A percentile compares a stretch with the other conserved stretches of the same genome.
phyloP scores from a whole-genome alignment of 495 filamentous ascomycete species.

The Usnea hakonensis region DNA sequence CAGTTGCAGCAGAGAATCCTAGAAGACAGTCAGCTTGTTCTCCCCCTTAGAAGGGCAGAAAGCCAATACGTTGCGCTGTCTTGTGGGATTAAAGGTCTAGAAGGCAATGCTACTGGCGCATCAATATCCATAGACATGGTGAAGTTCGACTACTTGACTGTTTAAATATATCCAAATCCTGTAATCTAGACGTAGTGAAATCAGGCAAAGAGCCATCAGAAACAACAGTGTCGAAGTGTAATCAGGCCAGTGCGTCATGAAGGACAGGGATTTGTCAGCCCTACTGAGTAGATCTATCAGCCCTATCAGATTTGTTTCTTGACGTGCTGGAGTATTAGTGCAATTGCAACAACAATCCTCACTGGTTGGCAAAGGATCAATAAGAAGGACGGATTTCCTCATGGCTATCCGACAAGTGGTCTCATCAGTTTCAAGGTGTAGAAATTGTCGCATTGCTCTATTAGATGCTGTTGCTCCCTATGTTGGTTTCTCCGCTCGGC shows the following conservation, averaged over 20 bases:
- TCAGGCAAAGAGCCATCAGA: not conserved
- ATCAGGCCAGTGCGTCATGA: not conserved
- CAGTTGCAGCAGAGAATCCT: slow-evolving; percentile 95
- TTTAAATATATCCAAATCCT: not conserved
- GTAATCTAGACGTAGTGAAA: not conserved
- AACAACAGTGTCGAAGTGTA: not conserved
- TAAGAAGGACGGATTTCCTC: not conserved
- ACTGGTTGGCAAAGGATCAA: not conserved
- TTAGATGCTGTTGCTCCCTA: slow-evolving; percentile 13
- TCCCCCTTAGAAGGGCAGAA: slow-evolving; percentile 13
- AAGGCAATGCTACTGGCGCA: slow-evolving; percentile 49
- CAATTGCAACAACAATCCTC: not conserved
- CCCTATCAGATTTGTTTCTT: not conserved
- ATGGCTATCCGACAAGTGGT: not conserved
- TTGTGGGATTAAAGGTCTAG: slow-evolving; percentile 37
- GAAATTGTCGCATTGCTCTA: slow-evolving; percentile 16
- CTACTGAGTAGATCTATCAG: slow-evolving; percentile 10
- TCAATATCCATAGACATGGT: slow-evolving; percentile 68
- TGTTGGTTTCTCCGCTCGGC: slow-evolving; percentile 8
- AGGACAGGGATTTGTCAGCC: slow-evolving; percentile 7
- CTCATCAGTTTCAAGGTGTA: slow-evolving; percentile 6
- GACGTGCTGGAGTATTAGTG: too few relatives aligned
- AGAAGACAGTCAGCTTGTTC: slow-evolving; percentile 14
- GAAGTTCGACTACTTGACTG: not conserved
- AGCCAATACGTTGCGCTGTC: slow-evolving; percentile 52